phyloP scores from a whole-genome alignment of 805 yeast species.

The Dipodascopsis tothii region DNA sequence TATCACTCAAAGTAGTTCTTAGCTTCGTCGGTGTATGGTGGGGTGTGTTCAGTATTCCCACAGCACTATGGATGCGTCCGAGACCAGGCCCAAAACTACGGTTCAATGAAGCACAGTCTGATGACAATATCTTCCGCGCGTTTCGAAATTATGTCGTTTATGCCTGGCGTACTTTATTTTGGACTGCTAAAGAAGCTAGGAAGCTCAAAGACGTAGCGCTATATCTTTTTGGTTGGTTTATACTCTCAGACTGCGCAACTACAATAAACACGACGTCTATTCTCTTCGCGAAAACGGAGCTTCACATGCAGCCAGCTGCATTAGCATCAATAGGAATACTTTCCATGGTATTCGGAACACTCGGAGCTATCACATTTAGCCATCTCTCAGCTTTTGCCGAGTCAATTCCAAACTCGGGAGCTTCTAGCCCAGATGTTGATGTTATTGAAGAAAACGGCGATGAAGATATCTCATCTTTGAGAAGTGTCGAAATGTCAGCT shows the following conservation, averaged over 20 bases:
- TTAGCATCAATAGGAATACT: constrained; percentile 59
- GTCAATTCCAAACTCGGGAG: constrained; percentile 28
- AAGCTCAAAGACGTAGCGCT: constrained; percentile 57
- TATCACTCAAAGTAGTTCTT: constrained; percentile 52
- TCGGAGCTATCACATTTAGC: constrained; percentile 58
- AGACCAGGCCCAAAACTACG: constrained; percentile 37
- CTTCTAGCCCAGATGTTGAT: no score
- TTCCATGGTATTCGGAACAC: constrained; percentile 59
- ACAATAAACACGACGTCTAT: constrained; percentile 77
- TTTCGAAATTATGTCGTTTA: constrained; percentile 43
- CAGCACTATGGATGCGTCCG: constrained; percentile 41
- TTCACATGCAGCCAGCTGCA: constrained; percentile 60
- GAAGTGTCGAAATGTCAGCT: no score
- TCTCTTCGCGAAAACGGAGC: constrained; percentile 62
- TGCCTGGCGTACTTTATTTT: constrained; percentile 56
- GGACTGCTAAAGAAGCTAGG: constrained; percentile 53
- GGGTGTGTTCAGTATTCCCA: constrained; percentile 62
- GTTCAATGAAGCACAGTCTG: constrained; percentile 13
- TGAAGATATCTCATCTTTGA: no score
- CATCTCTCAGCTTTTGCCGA: constrained; percentile 3
- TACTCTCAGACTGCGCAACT: constrained; percentile 65
- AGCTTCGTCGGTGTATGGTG: constrained; percentile 70
- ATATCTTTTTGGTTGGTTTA: constrained; percentile 67
- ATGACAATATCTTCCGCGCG: constrained; percentile 22
- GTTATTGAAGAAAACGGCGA: no score